These are phyloP conservation scores for Pythium monospermum DNA, from an alignment of 352 stramenopile genomes.

Conservation along the genomic window DNA sequence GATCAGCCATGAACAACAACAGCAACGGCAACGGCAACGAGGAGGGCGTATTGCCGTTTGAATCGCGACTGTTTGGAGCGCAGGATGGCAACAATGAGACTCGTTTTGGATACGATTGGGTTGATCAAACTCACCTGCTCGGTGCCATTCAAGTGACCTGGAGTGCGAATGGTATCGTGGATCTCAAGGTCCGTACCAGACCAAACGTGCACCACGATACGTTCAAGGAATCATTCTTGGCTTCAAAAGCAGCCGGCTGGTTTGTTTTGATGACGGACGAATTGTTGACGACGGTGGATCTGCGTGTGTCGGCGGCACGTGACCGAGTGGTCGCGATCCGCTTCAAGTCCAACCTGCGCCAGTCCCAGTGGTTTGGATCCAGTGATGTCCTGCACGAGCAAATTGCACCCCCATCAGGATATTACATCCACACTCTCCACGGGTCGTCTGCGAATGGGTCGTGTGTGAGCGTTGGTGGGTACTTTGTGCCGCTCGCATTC, in stretches of 20 bases:
- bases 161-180: neutral
- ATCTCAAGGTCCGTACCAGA: neutral
- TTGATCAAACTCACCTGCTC: neutral
- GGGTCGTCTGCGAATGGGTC: neutral
- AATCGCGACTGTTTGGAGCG: no score
- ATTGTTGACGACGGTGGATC: neutral
- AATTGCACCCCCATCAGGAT: neutral
- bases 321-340: neutral
- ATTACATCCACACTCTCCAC: conserved; percentile 2
- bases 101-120: neutral
- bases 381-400: neutral
- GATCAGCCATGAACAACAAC: no score
- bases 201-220: no score
- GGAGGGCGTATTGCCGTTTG: no score
- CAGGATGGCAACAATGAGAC: neutral
- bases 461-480: neutral
- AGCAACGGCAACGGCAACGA: no score
- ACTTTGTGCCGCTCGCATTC: neutral
- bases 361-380: conserved; percentile 1
- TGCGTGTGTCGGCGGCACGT: neutral
- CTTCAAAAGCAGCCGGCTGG: neutral
- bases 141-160: neutral
- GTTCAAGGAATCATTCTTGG: no score
- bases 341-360: conserved; percentile 1
- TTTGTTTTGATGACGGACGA: neutral